Base-by-base conservation (phyloP, 768 basidiomycete species). In the Aureoboletus auriporus region DNA sequence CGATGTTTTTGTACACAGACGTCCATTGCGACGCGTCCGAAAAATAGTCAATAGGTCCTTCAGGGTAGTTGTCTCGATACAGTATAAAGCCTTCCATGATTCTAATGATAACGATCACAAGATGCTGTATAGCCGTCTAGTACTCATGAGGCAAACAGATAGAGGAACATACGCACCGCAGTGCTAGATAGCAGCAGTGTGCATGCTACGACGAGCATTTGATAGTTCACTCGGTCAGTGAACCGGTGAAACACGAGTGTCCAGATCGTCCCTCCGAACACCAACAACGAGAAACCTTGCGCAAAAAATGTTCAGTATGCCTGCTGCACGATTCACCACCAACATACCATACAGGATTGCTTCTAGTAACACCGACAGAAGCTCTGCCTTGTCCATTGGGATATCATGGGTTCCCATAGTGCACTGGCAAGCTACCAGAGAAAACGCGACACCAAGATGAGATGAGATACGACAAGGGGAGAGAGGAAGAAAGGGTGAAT, bases 251-350 rank as follows among this genome's bases (percentile, higher is more conserved):
- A 41, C 7, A 57, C 23, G 7, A 66, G 44, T 4, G 55, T 48
- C 55, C 57, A 65, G 3, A 67, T 42, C 0, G 66, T 66, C 8
- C 53, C 55, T 8, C 59, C 56, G 44, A 65, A 68, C 67, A 68
- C 65, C 13, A 66, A 39, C 8, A 66, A 6, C 2, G 64, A 68
- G 50, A 67, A 67, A 4, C 66, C 67, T 68, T 50, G 9, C 4
- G 1, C 3, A 14, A 29, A 3, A 3, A 1, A 20, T n/a, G 6
- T 4, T 8, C 17, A 29, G 34, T 30, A 4, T 20, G 14, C 4
- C 44, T 4, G 20, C 28, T 40, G 10, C 13, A 33, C 13, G 1
- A 1, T 5, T 11, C 12, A 30, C 1, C 5, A n/a, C n/a, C 8
- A 9, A 17, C 48, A 29, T 36, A 47, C 53, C 53, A 39, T 48